Base-by-base conservation (phyloP, 805 yeast genomes). In the Suhomyces sp. region DNA sequence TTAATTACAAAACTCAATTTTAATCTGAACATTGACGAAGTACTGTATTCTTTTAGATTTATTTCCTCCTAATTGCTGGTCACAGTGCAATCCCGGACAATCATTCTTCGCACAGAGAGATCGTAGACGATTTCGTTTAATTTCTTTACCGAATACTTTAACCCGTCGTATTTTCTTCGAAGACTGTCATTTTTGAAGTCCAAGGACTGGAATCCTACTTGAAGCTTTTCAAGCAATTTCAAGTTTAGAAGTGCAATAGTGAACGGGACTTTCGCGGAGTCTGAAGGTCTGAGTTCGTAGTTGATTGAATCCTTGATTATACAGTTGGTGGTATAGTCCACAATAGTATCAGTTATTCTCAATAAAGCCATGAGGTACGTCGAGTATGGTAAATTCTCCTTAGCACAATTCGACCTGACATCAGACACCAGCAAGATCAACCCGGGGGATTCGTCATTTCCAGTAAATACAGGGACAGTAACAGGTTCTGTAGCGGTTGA, bases 151-250 rank as follows among this genome's bases (percentile, higher is more conserved):
- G 40, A 52, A 36, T 58, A 58, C 44, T 58, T 58, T 38, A 58
- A 45, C 10, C 58, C 59, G 28, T 58, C 63, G 31, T 40, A 55
- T 31, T 48, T 54, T 31, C 59, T 46, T 36, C 63, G 39, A 14
- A 58, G 34, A 11, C 30, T 40, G 27, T 58, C 63, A 31, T 58
- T 58, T 35, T 54, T 56, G 40, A 58, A 51, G 40, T 58, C 62
- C 31, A 58, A 43, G 30, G 45, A 38, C 40, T 56, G 56, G 36
- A 52, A 58, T 3, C 60, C 63, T 5, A 28, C 42, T 35, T 53
- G 60, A 31, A 54, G 47, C 25, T 43, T 50, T 6, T 53, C 34
- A 5, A 53, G 42, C n/a, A 53, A 24, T 33, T 48, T 44, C 34
- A 45, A 48, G 42, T 58, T 58, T 19, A 55, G 28, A 20, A 48